Evolutionary conservation across 257 asterid species (phyloP), one percentile per base, ranked within the genome.

Genomic region (Primulina tabacum): DNA sequence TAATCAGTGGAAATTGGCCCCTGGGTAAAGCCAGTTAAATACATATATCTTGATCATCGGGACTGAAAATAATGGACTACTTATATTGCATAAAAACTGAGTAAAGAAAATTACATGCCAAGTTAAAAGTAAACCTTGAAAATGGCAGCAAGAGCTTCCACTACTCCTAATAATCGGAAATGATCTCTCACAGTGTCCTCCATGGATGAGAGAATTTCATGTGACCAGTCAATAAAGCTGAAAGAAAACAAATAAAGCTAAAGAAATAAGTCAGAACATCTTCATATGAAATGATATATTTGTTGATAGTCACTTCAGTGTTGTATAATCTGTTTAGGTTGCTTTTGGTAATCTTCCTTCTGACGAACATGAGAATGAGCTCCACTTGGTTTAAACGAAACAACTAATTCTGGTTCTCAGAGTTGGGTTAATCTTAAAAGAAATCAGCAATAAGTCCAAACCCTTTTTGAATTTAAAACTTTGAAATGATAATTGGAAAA

Each of bases 211-310:
- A 93, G 80, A 66, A 83, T 86, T 75, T 78, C 79, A 77, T 86
- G 92, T 3, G 88, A 78, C 97, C 99, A 93, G 57, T 80, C 89
- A 78, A 82, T 81, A 83, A 93, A 93, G 78, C 99, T 93, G 99
- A 75, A 85, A 70, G 74, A 28, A 34, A 80, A 72, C 50, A 75
- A 77, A 67, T 64, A 76, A 10, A 64, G 52, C 24, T 20, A 57
- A 52, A 73, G 37, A 57, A 50, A 67, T 67, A 53, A 71, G 77
- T 69, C 72, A 52, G 43, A 78, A 69, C 69, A 59, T 72, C 62
- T 18, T 35, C n/a, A 8, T 21, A 56, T 65, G 69, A 67, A 17
- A 43, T 1, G 0, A 38, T 38, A 38, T 43, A 43, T 33, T 53
- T 68, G 60, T 62, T 40, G 35, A 75, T 30, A 37, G 9, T 71